Evolutionary conservation across 2,329 filamentous ascomycete genomes (phyloP), one percentile per base, ranked within the genome.

Genomic region (Epichloe sp.): DNA sequence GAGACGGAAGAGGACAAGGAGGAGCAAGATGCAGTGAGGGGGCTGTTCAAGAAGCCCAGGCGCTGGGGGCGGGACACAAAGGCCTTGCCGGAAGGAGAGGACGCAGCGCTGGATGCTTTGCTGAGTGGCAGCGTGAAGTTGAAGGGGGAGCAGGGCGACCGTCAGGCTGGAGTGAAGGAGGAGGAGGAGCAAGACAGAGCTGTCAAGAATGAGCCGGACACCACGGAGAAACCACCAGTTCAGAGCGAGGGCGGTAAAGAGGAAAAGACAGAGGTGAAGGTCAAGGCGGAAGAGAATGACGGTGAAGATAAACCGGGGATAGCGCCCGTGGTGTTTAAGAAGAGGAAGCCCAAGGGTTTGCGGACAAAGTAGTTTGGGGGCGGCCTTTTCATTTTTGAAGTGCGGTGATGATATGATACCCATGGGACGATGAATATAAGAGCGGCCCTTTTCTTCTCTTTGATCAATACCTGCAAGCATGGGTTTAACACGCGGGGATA

Each of bases 241-340:
- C 19, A 12, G 14, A 31, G 12, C 12, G 19, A n/a, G 8, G 4
- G 10, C 31, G 34, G 17, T 2, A 15, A 48, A 4, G 46, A 45
- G 6, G 55, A 58, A 34, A 47, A 55, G 15, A 40, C 52, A 0
- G 31, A 53, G 2, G 53, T 53, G 1, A 55, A 53, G 2, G 21
- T 53, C n/a, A 21, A 54, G 34, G 43, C 72, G 26, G 77, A 77
- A 61, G 62, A 69, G 47, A 75, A 78, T 53, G 64, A 60, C 4
- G 61, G 55, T 2, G 57, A 47, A 15, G 49, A 48, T 8, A 26
- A n/a, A 5, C 44, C 60, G 5, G 62, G 56, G 0, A 34, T 63
- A 3, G 61, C 71, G 11, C 72, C 77, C 3, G 75, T 88, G 2
- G 71, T 88, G 3, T 93, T 91, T 68, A 91, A 90, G 69, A 90